Evolutionary conservation across 805 yeast genomes (phyloP).

Genomic region (Spathaspora gorwiae): DNA sequence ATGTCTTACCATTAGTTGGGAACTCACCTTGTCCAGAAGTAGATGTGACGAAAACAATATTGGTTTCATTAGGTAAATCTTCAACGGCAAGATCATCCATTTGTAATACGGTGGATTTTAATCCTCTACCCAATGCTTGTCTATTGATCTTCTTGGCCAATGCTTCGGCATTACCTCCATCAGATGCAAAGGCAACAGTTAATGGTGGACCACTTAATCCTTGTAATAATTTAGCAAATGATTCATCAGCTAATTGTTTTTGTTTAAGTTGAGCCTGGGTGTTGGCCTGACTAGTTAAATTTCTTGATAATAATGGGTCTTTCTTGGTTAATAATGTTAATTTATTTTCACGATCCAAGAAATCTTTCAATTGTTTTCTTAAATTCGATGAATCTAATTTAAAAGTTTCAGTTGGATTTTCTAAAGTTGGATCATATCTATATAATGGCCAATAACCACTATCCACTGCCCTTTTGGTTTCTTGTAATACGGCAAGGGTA

Average conservation of each 20-base stretch:
- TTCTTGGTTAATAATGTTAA: constrained; percentile 68
- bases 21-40: constrained; percentile 87
- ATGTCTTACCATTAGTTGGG: constrained; percentile 73
- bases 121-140: constrained; percentile 77
- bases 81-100: constrained; percentile 73
- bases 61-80: constrained; percentile 66
- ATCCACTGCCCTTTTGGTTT: constrained; percentile 86
- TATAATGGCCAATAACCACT: constrained; percentile 96
- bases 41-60: constrained; percentile 64
- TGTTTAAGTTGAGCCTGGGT: constrained; percentile 55
- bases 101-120: constrained; percentile 59
- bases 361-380: constrained; percentile 68
- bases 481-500: constrained; percentile 72
- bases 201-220: constrained; percentile 92
- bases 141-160: constrained; percentile 75
- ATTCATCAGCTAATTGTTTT: constrained; percentile 65
- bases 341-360: constrained; percentile 86
- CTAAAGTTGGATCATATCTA: constrained; percentile 68
- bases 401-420: constrained; percentile 54
- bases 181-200: constrained; percentile 82
- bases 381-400: constrained; percentile 80
- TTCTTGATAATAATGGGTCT: constrained; percentile 73
- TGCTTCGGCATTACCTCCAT: constrained; percentile 83
- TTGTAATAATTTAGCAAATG: constrained; percentile 71
- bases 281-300: constrained; percentile 59